Conservation (phyloP, 257 asterid genomes). For the Penstemon newberryi region DNA sequence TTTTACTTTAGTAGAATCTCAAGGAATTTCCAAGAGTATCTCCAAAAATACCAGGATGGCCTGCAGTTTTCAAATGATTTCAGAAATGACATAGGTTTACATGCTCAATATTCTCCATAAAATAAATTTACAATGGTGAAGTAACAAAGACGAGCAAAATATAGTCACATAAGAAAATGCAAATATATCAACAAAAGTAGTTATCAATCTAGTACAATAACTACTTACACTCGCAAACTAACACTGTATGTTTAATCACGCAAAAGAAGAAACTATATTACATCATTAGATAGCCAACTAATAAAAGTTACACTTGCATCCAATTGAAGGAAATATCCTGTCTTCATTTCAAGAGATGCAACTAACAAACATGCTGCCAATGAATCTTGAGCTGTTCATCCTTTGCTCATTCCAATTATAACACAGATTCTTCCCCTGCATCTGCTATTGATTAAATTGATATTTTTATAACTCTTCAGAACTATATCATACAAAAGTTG, state of each 20-base stretch:
- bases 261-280: slow-evolving; percentile 4
- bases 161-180: not conserved
- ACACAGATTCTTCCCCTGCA: slow-evolving; percentile 51
- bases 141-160: not conserved
- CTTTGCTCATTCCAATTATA: slow-evolving; percentile 26
- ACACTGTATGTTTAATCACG: slow-evolving; percentile 6
- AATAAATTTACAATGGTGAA: not conserved
- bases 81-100: not conserved
- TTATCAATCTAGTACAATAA: not conserved
- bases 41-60: not conserved
- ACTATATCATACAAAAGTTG: not conserved
- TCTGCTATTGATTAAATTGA: slow-evolving; percentile 29
- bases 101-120: not conserved
- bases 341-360: slow-evolving; percentile 19
- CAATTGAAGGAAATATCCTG: slow-evolving; percentile 8
- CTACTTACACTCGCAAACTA: slow-evolving; percentile 6
- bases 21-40: not conserved
- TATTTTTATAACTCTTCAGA: slow-evolving; percentile 1
- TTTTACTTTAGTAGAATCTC: slow-evolving; percentile 12
- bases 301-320: slow-evolving; percentile 14
- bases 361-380: slow-evolving; percentile 13
- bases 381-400: slow-evolving; percentile 15
- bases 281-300: slow-evolving; percentile 16
- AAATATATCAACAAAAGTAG: not conserved
- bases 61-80: not conserved